Base-by-base conservation (phyloP, 345 rosid genomes). In the Murraya paniculata region DNA sequence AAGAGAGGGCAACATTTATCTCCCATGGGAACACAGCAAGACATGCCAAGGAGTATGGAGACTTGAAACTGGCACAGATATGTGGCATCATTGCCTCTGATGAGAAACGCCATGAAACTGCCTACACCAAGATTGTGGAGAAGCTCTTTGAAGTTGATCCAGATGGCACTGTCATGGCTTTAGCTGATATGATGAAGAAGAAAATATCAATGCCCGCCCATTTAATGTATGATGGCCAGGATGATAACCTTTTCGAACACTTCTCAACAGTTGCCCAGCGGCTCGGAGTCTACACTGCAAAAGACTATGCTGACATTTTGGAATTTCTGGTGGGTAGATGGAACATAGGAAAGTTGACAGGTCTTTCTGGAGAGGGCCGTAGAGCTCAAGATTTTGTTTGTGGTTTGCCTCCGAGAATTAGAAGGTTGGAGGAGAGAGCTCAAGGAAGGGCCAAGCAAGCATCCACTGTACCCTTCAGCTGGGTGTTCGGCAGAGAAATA, bases 1-100 rank as follows among this genome's bases (percentile, higher is more conserved):
- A 91, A 85, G 95, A 91, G 76, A 88, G 95, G 84, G 95, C 93
- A 56, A 91, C 95, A 13, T 91, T 90, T 75, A 80, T 91, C 66
- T 91, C 95, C 79, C 93, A 91, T 69, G 95, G 95, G 55, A 91
- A 91, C 86, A 91, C 93, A 8, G 95, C 95, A 24, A 82, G 91
- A 76, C 85, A 50, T 7, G 95, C 91, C 66, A 91, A 89, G 83
- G 89, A 86, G 18, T 88, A 59, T 13, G 95, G 95, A 25, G 92
- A 88, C 71, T 24, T 82, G 53, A 90, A 89, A 75, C 85, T 91
- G 80, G 94, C 94, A 4, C 94, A 87, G 79, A 86, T 89, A 57
- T 90, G 94, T 50, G 94, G 94, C 39, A 87, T 80, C 64, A 90
- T 90, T 71, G 94, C 94, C 31, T 84, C 92, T 41, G 94, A 90